phyloP scores from a whole-genome alignment of 2,329 filamentous ascomycete species.

The Fusarium tricinctum region DNA sequence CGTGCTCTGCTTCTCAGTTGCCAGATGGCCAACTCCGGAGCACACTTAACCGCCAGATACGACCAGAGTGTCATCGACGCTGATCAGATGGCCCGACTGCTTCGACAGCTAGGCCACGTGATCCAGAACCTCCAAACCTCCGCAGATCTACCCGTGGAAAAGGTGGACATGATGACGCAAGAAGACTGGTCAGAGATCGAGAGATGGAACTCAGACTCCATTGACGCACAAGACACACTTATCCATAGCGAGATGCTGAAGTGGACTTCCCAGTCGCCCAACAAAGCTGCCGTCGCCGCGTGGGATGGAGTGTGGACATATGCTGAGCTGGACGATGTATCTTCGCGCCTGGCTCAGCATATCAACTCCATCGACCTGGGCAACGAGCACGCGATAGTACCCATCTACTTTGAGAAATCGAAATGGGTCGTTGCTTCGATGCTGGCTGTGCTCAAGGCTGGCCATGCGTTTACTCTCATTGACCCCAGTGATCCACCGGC shows the following conservation, averaged over 20 bases:
- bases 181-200: slow-evolving; percentile 19
- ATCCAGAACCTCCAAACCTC: not conserved
- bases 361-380: not conserved
- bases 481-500: slow-evolving; percentile 8
- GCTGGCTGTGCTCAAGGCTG: slow-evolving; percentile 19
- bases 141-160: accelerated
- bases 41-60: not conserved
- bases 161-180: not conserved
- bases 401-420: slow-evolving; percentile 27
- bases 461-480: slow-evolving; percentile 10
- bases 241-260: slow-evolving; percentile 21
- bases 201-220: slow-evolving; percentile 7
- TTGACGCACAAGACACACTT: not conserved
- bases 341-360: not conserved
- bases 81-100: slow-evolving; percentile 1
- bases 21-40: not conserved
- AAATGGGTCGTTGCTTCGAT: slow-evolving; percentile 27
- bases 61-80: slow-evolving; percentile 14
- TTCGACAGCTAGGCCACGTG: not conserved
- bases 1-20: slow-evolving; percentile 17
- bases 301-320: slow-evolving; percentile 21
- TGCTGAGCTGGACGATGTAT: slow-evolving; percentile 3
- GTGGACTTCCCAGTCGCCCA: not conserved
- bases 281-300: not conserved
- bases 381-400: slow-evolving; percentile 1